These are phyloP conservation scores for Pseudogymnoascus sp. DNA, from an alignment of 2,329 filamentous ascomycete genomes.

Conservation along the genomic window DNA sequence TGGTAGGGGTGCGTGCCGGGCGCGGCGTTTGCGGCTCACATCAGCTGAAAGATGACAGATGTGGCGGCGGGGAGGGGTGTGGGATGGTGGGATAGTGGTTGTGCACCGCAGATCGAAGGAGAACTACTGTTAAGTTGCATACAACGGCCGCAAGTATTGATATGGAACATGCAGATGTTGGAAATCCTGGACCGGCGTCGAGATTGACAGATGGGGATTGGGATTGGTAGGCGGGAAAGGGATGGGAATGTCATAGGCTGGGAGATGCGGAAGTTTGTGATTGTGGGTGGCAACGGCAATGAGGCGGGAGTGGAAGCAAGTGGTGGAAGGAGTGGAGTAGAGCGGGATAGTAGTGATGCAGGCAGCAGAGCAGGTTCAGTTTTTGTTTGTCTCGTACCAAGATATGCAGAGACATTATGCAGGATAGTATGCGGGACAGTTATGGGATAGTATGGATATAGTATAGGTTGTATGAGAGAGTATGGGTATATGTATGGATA, in stretches of 20 bases:
- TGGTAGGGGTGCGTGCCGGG: background rate
- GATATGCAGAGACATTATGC: background rate
- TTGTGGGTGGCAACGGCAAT: background rate
- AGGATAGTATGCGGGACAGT: background rate
- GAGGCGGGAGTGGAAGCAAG: background rate
- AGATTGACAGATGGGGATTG: background rate
- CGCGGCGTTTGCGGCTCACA: background rate
- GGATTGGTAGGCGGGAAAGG: background rate
- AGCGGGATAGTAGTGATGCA: background rate
- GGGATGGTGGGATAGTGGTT: background rate
- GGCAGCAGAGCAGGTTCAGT: background rate
- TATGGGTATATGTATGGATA: background rate
- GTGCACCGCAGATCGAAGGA: background rate
- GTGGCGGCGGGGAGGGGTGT: background rate
- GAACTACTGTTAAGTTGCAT: too few species aligned
- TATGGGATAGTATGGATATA: background rate
- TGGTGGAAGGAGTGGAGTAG: background rate
- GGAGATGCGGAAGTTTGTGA: background rate
- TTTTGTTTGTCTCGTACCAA: background rate
- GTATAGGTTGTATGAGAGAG: background rate
- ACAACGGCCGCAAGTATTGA: background rate
- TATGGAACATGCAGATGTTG: conserved; percentile 1
- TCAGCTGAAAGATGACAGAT: conserved; percentile 6
- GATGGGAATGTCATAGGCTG: background rate
- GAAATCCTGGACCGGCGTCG: background rate